Evolutionary conservation across 768 basidiomycete species (phyloP), one percentile per base, ranked within the genome.

Genomic region (Trametes elegans): DNA sequence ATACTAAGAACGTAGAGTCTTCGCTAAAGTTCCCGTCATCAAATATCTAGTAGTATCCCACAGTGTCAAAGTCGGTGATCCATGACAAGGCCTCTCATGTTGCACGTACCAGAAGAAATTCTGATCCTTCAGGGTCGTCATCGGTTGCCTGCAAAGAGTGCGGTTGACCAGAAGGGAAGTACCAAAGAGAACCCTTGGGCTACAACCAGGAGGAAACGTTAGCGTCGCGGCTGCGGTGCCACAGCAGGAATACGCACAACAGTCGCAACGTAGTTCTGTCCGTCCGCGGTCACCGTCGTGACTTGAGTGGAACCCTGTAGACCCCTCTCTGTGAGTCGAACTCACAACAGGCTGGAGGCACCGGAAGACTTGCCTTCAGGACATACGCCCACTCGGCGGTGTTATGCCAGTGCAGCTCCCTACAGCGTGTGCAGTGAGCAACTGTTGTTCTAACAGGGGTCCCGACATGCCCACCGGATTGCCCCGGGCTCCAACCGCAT

Each of bases 191-290:
- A 3, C 67, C 69, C 10, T 59, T 38, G 18, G 61, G 49, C 68
- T 70, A 28, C 7, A 29, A 21, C 23, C 14, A 21, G 26, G 9
- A 14, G 4, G 3, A 42, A 11, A 16, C 1, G 16, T 21, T 3
- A 32, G 9, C 5, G 18, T 9, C 2, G 1, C 19, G 13, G 35
- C 8, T 13, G 21, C 32, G 7, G 21, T 14, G 21, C 14, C 2
- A 8, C 11, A 9, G 21, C 32, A 41, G 8, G 29, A 42, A 45
- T 23, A 55, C 57, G 27, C 29, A 62, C 61, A 32, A 59, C 61
- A 34, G 75, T 80, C 11, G 73, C 73, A 23, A 81, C 62, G 57
- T 71, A 81, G 66, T 79, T 80, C 48, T 70, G 73, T 10, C 81
- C 81, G 5, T 77, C 64, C 1, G 72, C 21, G 54, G 80, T 75